These are phyloP conservation scores for Trichocomaceae sp. DNA, from an alignment of 2,329 filamentous ascomycete genomes.

Conservation along the genomic window DNA sequence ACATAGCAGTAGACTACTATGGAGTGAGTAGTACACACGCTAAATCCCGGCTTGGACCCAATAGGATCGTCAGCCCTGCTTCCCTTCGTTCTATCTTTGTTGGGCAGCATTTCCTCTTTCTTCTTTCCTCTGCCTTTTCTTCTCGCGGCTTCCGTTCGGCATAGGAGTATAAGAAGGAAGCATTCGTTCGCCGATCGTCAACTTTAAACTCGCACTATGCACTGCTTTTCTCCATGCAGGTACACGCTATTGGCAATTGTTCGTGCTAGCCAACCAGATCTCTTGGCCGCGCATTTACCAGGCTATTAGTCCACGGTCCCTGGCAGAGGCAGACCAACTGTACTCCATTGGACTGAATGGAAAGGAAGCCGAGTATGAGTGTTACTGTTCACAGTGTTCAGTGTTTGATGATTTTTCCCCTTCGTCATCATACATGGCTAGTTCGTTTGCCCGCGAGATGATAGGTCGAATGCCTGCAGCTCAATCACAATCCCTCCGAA, in stretches of 20 bases:
- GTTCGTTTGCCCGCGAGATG: background rate
- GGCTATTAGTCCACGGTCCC: no score
- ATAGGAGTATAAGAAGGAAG: background rate
- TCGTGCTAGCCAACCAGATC: no score
- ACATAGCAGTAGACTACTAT: no score
- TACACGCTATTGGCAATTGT: conserved; percentile 8
- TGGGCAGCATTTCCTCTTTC: background rate
- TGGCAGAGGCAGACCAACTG: no score
- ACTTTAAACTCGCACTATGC: background rate
- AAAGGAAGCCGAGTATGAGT: no score
- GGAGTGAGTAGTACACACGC: background rate
- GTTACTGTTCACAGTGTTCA: no score
- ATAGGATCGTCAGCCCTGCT: background rate
- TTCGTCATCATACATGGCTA: background rate
- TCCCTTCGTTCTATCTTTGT: background rate
- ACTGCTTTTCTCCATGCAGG: background rate
- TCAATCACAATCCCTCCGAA: background rate
- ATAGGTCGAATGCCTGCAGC: background rate
- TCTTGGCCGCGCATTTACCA: background rate
- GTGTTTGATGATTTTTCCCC: background rate
- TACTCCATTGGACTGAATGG: no score
- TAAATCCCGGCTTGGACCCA: background rate
- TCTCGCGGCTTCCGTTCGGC: background rate
- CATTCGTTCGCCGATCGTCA: background rate
- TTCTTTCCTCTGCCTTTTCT: background rate